Evolutionary conservation across 225 moss, liverwort and hornwort species (phyloP), one percentile per base, ranked within the genome.

Genomic region (Physcomitrellopsis africana): DNA sequence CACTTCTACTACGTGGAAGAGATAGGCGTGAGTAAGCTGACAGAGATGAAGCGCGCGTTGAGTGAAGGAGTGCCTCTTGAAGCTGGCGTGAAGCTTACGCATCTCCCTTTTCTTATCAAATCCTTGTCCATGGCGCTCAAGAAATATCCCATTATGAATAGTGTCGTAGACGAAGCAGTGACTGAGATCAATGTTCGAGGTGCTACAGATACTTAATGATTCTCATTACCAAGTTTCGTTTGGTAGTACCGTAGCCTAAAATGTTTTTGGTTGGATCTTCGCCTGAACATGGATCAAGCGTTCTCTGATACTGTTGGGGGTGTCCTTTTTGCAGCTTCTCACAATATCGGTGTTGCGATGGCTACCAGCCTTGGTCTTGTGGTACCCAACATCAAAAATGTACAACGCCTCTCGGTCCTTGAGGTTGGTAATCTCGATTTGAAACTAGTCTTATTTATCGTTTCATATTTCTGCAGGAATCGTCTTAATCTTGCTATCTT

Each of bases 1-100:
- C 99, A 99, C 80, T 91, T 92, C 67, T 75, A 93, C 67, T 99
- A 95, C 68, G 89, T 93, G 54, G 99, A 99, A 67, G 99, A 99
- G 76, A 87, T 99, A 19, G 80, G 79, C 3, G 85, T 95, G 60
- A 86, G 91, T 72, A 82, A 87, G 51, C 77, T 99, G 60, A 80
- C 87, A 16, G 65, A 80, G 68, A 67, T 93, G 65, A 92, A 85
- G 81, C 79, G 77, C 47, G 76, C 58, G 14, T 89, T 99, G 2
- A 80, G 20, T 32, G 27, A 85, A 46, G 80, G 72, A 63, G 71
- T 82, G 69, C 81, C 86, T 9, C 75, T 91, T 47, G 88, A 89
- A 48, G 59, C 77, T 20, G 92, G 93, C 67, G 80, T 93, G 64
- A 95, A 92, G 81, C 83, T 93, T 32, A 99, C 95, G 3, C 88